Percentiles rank a stretch among this genome's conserved stretches.
phyloP scores from a whole-genome alignment of 768 basidiomycete species.

The Dendrothele bispora region DNA sequence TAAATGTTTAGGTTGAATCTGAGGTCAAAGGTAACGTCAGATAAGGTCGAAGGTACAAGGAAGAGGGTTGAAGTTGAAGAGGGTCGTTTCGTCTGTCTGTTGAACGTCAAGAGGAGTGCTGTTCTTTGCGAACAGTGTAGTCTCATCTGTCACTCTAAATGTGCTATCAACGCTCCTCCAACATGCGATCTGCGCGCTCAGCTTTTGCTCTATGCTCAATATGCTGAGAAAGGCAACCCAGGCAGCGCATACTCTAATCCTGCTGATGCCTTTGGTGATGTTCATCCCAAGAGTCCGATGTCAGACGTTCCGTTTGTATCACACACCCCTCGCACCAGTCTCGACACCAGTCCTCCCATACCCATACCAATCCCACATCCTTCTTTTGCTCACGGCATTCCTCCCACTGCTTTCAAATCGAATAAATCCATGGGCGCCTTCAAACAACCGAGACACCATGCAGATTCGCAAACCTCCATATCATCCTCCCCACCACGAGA shows the following conservation, averaged over 20 bases:
- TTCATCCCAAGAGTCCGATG: constrained; percentile 43
- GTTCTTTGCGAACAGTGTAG: constrained; percentile 89
- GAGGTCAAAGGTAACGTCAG: no score
- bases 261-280: constrained; percentile 41
- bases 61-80: no score
- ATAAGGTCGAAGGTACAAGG: no score
- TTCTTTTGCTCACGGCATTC: constrained; percentile 30
- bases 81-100: constrained; percentile 83
- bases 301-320: constrained; percentile 59
- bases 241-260: constrained; percentile 53
- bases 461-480: constrained; percentile 28
- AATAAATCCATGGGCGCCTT: constrained; percentile 68
- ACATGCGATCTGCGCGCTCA: constrained; percentile 83
- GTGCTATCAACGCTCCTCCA: constrained; percentile 68
- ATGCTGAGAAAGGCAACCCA: constrained; percentile 67
- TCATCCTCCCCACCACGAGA: constrained; percentile 27
- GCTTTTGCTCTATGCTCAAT: constrained; percentile 75
- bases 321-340: constrained; percentile 46
- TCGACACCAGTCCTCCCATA: constrained; percentile 40
- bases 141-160: constrained; percentile 83
- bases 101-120: constrained; percentile 80
- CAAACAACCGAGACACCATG: constrained; percentile 48
- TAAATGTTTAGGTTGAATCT: no score
- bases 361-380: constrained; percentile 26
- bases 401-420: constrained; percentile 64